phyloP scores from a whole-genome alignment of 768 basidiomycete species.

The Clavulina sp. region DNA sequence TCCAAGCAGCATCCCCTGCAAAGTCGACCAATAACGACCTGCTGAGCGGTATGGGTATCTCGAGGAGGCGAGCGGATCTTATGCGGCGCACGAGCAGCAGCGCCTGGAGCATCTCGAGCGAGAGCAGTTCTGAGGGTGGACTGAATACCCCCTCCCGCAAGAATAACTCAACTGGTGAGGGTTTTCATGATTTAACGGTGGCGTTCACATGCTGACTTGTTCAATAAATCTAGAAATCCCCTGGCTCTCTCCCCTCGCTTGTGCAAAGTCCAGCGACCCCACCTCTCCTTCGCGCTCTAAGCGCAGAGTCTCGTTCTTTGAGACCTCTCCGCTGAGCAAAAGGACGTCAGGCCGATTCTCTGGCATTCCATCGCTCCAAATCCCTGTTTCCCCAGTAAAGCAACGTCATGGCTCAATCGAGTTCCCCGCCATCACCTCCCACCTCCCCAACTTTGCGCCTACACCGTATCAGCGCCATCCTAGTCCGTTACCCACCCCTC shows the following conservation, averaged over 20 bases:
- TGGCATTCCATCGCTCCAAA: neutral
- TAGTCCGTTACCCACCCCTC: neutral
- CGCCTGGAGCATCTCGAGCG: slow-evolving; percentile 4
- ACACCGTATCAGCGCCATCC: neutral
- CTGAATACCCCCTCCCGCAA: neutral
- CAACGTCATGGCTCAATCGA: neutral
- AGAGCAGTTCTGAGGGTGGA: neutral
- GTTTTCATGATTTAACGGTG: neutral
- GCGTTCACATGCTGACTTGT: neutral
- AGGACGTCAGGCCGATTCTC: neutral
- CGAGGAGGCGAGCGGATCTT: slow-evolving; percentile 1
- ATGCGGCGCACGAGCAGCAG: slow-evolving; percentile 8
- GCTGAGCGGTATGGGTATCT: neutral
- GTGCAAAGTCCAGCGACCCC: neutral
- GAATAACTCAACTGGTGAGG: neutral
- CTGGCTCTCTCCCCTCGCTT: neutral
- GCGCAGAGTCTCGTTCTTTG: neutral
- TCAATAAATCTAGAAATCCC: neutral
- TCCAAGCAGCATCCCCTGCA: neutral
- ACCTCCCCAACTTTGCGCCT: neutral
- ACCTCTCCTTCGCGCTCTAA: no score
- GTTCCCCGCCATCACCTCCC: neutral
- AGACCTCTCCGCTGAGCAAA: neutral
- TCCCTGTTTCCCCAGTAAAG: neutral
- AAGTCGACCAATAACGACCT: neutral